Evolutionary conservation across 1,284 basidiomycete species (phyloP), one percentile per base, ranked within the genome.

Genomic region (Polyporus tsugae): DNA sequence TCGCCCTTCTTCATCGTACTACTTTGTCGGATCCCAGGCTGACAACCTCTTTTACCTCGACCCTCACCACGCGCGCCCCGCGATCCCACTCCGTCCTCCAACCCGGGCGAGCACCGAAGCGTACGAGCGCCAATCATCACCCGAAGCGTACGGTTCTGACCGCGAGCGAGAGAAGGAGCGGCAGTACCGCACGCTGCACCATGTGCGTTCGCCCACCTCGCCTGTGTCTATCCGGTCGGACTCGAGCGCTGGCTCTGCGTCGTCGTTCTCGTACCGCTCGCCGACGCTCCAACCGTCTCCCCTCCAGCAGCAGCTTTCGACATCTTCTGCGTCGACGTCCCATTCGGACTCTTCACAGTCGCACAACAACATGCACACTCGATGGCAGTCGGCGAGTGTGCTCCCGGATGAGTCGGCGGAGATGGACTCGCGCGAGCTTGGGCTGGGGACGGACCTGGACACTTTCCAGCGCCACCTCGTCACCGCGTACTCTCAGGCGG

Each of bases 41-140:
- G 92, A 96, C 73, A 93, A 90, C 63, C 85, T 98, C 6, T 97
- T 98, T 81, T 99, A 99, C 78, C 92, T 99, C 61, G 97, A 99
- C 79, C 97, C 97, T 0, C 97, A 99, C 78, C 91, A 97, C 76
- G 88, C 95, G 0, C 89, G 96, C 7, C 89, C 95, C 0, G 86
- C 95, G 0, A 84, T 99, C 11, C 91, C 93, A 0, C 85, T 97
- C 7, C 88, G 91, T 15, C 84, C 87, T 0, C 87, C 90, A 0
- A 73, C 78, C 13, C 67, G 68, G n/a, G 33, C 66, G 10, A 65
- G 62, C 35, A 46, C 55, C 63, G 67, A 70, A 17, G 59, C 62
- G 6, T 66, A 65, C 41, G 74, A 72, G 15, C 74, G 76, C 15
- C 75, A 78, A 52, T 75, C 71, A 11, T 78, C 77, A 4, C 76